Base-by-base conservation (phyloP, 352 stramenopile species). In the Phytophthora aleatoria region DNA sequence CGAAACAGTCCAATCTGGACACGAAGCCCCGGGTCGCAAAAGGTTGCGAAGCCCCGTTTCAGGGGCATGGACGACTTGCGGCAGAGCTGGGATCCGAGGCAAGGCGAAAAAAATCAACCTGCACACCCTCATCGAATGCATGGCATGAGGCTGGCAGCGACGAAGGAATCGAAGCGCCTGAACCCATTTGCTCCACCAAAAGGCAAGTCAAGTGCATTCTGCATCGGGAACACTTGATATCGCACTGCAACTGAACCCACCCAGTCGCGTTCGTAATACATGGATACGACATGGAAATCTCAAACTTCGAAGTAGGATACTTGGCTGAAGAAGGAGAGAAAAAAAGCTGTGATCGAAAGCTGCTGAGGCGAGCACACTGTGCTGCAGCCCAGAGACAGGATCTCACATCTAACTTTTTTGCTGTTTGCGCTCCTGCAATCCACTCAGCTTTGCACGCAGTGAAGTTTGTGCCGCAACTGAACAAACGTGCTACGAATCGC, bases 1-100 rank as follows among this genome's bases (percentile, higher is more conserved):
- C 27, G 59, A 61, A 67, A 67, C 60, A 62, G 60, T 24, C 8
- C 35, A 10, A 33, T 47, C 60, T 67, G 60, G 42, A 55, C 43
- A 63, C 13, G 50, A 16, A 11, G 5, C 26, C 5, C 9, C 20
- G 24, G 33, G 44, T 50, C 26, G 26, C 44, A 20, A 8, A 51
- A 41, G 20, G 35, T 56, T 48, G 57, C 28, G 38, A 30, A 27
- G 27, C n/a, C 6, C 44, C 44, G 44, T 50, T 50, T 50, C 44
- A 50, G 26, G 6, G 26, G 8, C 9, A n/a, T 16, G 13, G 24
- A 5, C n/a, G 24, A 3, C 15, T 8, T n/a, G 20, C 31, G 20
- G 20, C 43, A 5, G 33, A 50, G 44, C 45, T 63, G 56, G 44
- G 56, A 63, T 50, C 44, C 31, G 10, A 13, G 15, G 2, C 26